Evolutionary conservation across 495 filamentous ascomycete species (phyloP).

Genomic region (Immersiella caudata): DNA sequence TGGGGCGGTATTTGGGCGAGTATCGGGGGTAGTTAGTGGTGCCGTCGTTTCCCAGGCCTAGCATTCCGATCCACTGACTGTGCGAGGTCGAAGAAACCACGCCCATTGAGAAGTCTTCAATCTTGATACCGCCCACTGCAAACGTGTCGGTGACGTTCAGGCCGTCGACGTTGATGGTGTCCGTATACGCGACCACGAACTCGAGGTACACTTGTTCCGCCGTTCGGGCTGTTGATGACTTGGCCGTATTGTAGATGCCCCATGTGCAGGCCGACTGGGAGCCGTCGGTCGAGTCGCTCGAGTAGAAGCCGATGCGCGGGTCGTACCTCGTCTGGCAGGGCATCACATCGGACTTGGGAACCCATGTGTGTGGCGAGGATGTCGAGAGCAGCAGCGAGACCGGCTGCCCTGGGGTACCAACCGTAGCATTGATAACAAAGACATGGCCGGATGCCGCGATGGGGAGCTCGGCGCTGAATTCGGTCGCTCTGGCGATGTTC

Average conservation of each 20-base stretch:
- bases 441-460: conserved; percentile 22
- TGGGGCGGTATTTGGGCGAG: conserved; percentile 37
- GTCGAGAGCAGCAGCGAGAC: conserved; percentile 23
- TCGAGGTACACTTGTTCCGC: conserved; percentile 15
- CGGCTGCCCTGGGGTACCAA: conserved; percentile 21
- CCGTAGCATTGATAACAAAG: conserved; percentile 25
- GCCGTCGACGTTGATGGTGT: conserved; percentile 21
- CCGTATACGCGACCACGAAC: conserved; percentile 23
- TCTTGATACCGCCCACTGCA: conserved; percentile 58
- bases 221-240: conserved; percentile 13
- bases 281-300: background rate
- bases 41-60: conserved; percentile 66
- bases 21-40: conserved; percentile 17
- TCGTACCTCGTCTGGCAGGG: conserved; percentile 15
- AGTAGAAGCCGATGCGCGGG: conserved; percentile 2
- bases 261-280: conserved; percentile 19
- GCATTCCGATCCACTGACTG: conserved; percentile 63
- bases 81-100: conserved; percentile 59
- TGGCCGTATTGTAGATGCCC: conserved; percentile 14
- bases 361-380: conserved; percentile 26
- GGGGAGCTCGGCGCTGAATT: background rate
- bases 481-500: conserved; percentile 1
- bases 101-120: conserved; percentile 74
- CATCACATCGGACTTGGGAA: conserved; percentile 22
- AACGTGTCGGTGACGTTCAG: conserved; percentile 71